Evolutionary conservation across 192 early-diverging fungal species (phyloP), one percentile per base, ranked within the genome.

Genomic region (Entophlyctis luteolus): DNA sequence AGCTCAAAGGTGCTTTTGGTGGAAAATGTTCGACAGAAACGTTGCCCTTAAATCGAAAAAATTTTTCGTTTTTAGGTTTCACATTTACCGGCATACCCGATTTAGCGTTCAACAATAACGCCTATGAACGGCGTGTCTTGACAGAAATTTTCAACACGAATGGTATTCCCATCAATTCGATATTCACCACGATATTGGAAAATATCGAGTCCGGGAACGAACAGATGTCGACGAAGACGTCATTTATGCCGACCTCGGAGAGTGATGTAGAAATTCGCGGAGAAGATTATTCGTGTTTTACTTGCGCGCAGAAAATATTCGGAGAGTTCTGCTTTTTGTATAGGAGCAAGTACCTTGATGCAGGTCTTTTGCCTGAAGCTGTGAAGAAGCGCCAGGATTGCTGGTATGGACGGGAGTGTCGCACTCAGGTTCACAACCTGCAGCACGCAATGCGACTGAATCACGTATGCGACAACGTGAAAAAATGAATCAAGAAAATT

Each of bases 341-440:
- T 36, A 49, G 74, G 23, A 28, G 48, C 10, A 65, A 73, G 22
- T n/a, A 42, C 39, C 18, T 75, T n/a, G 53, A 65, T n/a, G n/a
- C 28, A 12, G 25, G 29, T 27, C 39, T 54, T 48, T 36, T 54
- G 16, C 62, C 62, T 14, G 48, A 48, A 48, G 42, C 31, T 2
- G 52, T 67, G 1, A 33, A 23, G 32, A 33, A 25, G 28, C 8
- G 74, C 6, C n/a, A 23, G 37, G 38, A 75, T 32, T 75, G 74
- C 65, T 75, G 74, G 74, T 75, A 73, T 34, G 74, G 74, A 6
- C 46, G 66, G 16, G 62, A 66, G 1, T 75, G 74, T 42, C 48
- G 74, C 10, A 75, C 74, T 23, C 74, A 74, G 46, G 8, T 29
- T 6, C 74, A 75, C 56, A 73, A 66, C 37, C 1, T 34, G 1